Base-by-base conservation (phyloP, 2,329 filamentous ascomycete genomes). In the Penicillium sclerotigenum region DNA sequence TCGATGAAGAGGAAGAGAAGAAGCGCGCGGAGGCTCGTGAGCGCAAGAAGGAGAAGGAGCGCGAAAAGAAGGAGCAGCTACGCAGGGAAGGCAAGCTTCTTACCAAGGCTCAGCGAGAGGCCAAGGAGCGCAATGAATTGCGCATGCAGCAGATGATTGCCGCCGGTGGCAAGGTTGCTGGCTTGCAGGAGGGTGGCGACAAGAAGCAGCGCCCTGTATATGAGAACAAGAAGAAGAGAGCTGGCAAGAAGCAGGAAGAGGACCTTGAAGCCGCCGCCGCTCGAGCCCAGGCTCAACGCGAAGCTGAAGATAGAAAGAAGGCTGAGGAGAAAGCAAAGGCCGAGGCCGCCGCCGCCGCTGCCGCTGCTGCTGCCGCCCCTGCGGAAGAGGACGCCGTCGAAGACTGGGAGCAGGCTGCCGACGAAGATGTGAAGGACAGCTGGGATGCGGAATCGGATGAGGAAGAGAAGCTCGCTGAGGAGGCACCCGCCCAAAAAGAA, bases 401-500 rank as follows among this genome's bases (percentile, higher is more conserved):
- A 34, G 91, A 96, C 73, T 96, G 92, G 92, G 91, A 97, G 74
- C 85, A 87, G 29, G 87, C 90, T 47, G 89, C 87, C 11, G 84
- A 89, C 26, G 87, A 88, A 16, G 87, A 88, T 58, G 82, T 96
- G 68, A 97, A 97, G 76, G 93, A 97, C 63, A 93, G 88, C 79
- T 97, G 93, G 93, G 93, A 97, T 72, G 91, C 89, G 33, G 65
- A 72, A 20, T 71, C 72, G 8, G 74, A 76, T 38, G 69, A 74
- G 38, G 88, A 91, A 52, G 87, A 86, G 88, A 76, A 57, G 67
- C 70, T 59, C 43, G 48, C 58, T 24, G 64, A 47, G 1, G 54
- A 58, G 67, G 70, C 81, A 74, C 46, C 69, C 11, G 57, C 56
- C 52, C 51, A 66, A 29, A 57, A 61, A 28, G 56, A 65, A 8